These are phyloP conservation scores for Dipteronia sinensis DNA, from an alignment of 345 rosid genomes.

Conservation along the genomic window DNA sequence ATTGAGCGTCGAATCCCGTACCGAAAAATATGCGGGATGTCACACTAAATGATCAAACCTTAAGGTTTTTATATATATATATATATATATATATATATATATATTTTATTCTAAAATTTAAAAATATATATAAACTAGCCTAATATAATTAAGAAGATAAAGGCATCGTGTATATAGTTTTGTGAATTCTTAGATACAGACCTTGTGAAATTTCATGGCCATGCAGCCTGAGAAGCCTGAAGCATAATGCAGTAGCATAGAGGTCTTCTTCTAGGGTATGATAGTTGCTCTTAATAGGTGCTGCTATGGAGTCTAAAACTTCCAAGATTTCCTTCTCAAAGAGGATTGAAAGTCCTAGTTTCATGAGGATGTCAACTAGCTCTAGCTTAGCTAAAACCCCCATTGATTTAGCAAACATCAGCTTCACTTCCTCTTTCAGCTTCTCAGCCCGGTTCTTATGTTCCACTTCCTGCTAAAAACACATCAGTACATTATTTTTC, in stretches of 20 bases:
- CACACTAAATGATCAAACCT: too few species aligned
- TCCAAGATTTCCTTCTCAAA: conserved; percentile 37
- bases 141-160: too few species aligned
- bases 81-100: too few species aligned
- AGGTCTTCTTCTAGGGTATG: conserved; percentile 20
- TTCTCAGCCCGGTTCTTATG: conserved; percentile 11
- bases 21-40: too few species aligned
- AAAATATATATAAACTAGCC: too few species aligned
- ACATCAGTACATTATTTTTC: neutral
- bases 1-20: too few species aligned
- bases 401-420: conserved; percentile 23
- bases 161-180: too few species aligned
- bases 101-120: too few species aligned
- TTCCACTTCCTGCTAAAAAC: conserved; percentile 29
- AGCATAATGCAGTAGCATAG: conserved; percentile 37
- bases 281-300: neutral
- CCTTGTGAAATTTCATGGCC: conserved; percentile 47
- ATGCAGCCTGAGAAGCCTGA: conserved; percentile 48
- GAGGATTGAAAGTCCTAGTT: conserved; percentile 38
- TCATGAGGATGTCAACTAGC: conserved; percentile 37
- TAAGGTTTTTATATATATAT: neutral
- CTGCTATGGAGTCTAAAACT: conserved; percentile 21
- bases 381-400: conserved; percentile 33
- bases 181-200: neutral
- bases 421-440: conserved; percentile 30